Evolutionary conservation across 2,329 filamentous ascomycete genomes (phyloP), one percentile per base, ranked within the genome.

Genomic region (Penicillium olsonii): DNA sequence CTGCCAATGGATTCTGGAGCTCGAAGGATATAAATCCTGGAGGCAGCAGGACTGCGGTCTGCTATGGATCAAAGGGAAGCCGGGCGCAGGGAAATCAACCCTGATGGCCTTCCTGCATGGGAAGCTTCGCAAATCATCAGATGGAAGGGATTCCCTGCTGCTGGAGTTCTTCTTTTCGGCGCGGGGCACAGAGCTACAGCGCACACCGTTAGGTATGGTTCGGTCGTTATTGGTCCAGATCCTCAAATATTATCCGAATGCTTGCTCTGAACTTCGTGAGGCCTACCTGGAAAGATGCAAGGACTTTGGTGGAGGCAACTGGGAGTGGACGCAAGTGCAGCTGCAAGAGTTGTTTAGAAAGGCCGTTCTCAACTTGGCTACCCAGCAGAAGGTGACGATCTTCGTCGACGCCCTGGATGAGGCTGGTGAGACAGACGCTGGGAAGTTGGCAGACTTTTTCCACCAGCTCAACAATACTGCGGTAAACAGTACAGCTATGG

Each of bases 41-140:
- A 35, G 15, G 5, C 20, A 9, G 2, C 5, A 37, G 37, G 10
- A 34, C 11, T 17, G 19, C 8, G 54, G 52, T 20, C 29, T 59
- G 2, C 42, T 61, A 2, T 61, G 60, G 60, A 53, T 62, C 14
- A 55, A 52, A 24, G 59, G 59, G 9, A 60, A 62, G 19, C 55
- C 27, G 27, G 27, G 27, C 9, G 27, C 27, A 12, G 27, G 27
- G 5, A 31, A 31, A 31, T 31, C 27, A 31, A 31, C 27, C 27
- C 27, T 31, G 9, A 31, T 31, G 9, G 27, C 27, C 27, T 14
- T 31, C 14, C 14, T 31, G 27, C 48, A 54, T 18, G 35, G 48
- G 5, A 37, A 51, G 15, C 22, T 55, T 5, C 9, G 29, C 11
- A 26, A n/a, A 12, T 22, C 15, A 37, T 41, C 27, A 3, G 12